phyloP scores from a whole-genome alignment of 495 filamentous ascomycete genomes.

The Daldinia caldariorum region DNA sequence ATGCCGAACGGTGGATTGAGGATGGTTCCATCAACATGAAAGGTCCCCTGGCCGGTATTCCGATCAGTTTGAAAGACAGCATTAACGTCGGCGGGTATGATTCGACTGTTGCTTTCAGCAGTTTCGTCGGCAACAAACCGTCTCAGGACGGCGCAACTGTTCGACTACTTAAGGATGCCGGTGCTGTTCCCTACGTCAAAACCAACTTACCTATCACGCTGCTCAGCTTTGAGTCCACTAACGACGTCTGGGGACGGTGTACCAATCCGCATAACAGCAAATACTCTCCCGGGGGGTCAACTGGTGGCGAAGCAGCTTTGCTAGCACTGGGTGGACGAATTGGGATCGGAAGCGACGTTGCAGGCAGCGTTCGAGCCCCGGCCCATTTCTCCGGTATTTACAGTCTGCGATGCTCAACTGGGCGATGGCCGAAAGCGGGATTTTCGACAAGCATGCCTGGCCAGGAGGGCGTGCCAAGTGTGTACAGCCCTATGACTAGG shows the following conservation, averaged over 20 bases:
- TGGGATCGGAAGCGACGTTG: conserved; percentile 93
- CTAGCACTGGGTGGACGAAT: conserved; percentile 90
- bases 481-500: conserved; percentile 93
- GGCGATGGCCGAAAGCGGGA: conserved; percentile 89
- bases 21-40: conserved; percentile 72
- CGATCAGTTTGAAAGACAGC: conserved; percentile 88
- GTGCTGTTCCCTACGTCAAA: conserved; percentile 95
- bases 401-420: conserved; percentile 90
- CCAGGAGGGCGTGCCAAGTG: conserved; percentile 89
- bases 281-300: conserved; percentile 92
- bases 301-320: conserved; percentile 87
- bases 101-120: conserved; percentile 82
- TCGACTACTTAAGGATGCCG: conserved; percentile 85
- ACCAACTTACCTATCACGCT: conserved; percentile 94
- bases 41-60: conserved; percentile 90
- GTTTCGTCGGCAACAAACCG: conserved; percentile 72
- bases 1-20: conserved; percentile 79
- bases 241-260: conserved; percentile 86
- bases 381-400: conserved; percentile 95
- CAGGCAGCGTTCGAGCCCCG: conserved; percentile 87
- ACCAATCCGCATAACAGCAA: conserved; percentile 82
- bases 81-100: conserved; percentile 89
- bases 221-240: conserved; percentile 90
- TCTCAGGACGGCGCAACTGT: conserved; percentile 77
- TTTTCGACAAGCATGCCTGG: conserved; percentile 91